These are phyloP conservation scores for Orbilia quercus DNA, from an alignment of 2,329 filamentous ascomycete species.

Conservation along the genomic window DNA sequence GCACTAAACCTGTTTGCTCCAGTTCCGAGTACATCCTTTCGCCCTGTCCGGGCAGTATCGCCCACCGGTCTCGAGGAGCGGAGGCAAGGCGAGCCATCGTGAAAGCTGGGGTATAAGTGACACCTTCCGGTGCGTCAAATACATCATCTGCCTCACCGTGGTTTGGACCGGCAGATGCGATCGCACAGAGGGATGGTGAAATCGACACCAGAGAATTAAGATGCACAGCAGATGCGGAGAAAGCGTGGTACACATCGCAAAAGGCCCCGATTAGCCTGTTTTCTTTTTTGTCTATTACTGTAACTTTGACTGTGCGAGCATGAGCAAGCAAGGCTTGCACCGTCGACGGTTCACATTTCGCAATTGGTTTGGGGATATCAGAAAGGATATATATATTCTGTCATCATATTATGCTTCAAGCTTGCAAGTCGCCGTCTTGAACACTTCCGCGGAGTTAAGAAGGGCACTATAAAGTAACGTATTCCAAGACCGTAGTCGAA, in stretches of 20 bases:
- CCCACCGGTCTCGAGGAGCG: slow-evolving; percentile 16
- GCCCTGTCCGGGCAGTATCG: slow-evolving; percentile 3
- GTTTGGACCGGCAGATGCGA: slow-evolving; percentile 31
- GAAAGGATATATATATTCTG: slow-evolving; percentile 31
- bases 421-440: slow-evolving; percentile 42
- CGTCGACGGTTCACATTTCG: too few relatives aligned
- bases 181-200: slow-evolving; percentile 17
- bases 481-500: slow-evolving; percentile 38
- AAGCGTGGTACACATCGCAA: too few relatives aligned
- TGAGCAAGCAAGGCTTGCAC: too few relatives aligned
- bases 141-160: slow-evolving; percentile 11
- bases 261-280: too few relatives aligned
- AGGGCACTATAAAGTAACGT: background rate
- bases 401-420: slow-evolving; percentile 36
- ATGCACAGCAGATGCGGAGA: too few relatives aligned
- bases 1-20: slow-evolving; percentile 31
- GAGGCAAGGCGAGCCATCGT: background rate
- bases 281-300: too few relatives aligned
- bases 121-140: slow-evolving; percentile 36
- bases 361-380: too few relatives aligned
- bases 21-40: slow-evolving; percentile 31
- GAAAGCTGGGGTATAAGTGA: slow-evolving; percentile 15
- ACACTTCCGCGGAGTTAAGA: slow-evolving; percentile 38
- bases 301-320: too few relatives aligned
- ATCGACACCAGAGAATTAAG: background rate